Conservation (phyloP, 192 early-diverging fungal species). For the Entomortierella chlamydospora region DNA sequence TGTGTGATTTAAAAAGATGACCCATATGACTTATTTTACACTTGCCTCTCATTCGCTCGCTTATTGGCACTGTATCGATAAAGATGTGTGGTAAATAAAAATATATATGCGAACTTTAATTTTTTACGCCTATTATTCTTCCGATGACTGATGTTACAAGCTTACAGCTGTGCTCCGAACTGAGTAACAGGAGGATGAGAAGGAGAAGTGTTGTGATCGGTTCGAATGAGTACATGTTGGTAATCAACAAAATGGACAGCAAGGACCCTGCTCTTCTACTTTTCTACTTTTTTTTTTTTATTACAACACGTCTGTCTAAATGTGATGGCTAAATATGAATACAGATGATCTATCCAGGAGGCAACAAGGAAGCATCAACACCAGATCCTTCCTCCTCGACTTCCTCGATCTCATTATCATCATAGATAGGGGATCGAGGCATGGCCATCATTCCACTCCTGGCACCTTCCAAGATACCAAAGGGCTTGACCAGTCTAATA, state of each 20-base stretch:
- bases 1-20: background rate
- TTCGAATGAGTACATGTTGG: too few relatives aligned
- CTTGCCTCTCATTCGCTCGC: too few relatives aligned
- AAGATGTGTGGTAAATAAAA: too few relatives aligned
- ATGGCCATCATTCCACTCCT: conserved; percentile 97
- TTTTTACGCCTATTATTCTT: background rate
- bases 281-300: background rate
- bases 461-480: conserved; percentile 94
- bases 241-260: too few relatives aligned
- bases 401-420: conserved; percentile 74
- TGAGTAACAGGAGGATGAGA: too few relatives aligned
- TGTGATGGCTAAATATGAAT: background rate
- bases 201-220: too few relatives aligned
- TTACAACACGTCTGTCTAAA: background rate
- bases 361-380: conserved; percentile 93
- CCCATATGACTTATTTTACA: conserved; percentile 6
- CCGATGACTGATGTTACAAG: background rate
- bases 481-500: conserved; percentile 92
- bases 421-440: conserved; percentile 89
- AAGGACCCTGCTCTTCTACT: too few relatives aligned
- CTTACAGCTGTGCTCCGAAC: background rate
- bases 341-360: conserved; percentile 79
- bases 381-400: conserved; percentile 67
- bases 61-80: too few relatives aligned
- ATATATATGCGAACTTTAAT: background rate